phyloP scores from a whole-genome alignment of 495 filamentous ascomycete genomes.

The Xylaria venustula region DNA sequence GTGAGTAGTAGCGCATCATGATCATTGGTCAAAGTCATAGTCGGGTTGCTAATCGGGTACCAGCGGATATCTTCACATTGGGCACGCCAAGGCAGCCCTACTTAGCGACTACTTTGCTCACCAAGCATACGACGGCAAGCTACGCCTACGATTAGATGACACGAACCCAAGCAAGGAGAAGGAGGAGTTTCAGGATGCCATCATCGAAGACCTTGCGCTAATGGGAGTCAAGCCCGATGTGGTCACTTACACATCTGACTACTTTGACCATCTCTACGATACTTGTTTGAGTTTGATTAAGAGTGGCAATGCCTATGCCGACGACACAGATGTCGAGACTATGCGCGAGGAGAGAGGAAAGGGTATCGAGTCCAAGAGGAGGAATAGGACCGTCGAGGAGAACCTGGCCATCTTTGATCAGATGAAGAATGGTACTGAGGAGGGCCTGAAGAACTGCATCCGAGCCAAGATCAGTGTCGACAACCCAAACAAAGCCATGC shows the following conservation, averaged over 20 bases:
- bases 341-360: conserved; percentile 78
- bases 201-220: conserved; percentile 78
- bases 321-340: conserved; percentile 84
- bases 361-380: conserved; percentile 70
- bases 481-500: conserved; percentile 80
- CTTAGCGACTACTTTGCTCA: conserved; percentile 95
- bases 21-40: conserved; percentile 8
- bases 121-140: conserved; percentile 77
- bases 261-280: conserved; percentile 85
- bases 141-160: conserved; percentile 86
- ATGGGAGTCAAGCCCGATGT: conserved; percentile 85
- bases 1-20: conserved; percentile 43
- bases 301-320: conserved; percentile 81
- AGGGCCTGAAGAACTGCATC: conserved; percentile 79
- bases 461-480: conserved; percentile 85
- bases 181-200: conserved; percentile 84
- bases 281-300: conserved; percentile 77
- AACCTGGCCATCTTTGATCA: conserved; percentile 77
- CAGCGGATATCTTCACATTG: conserved; percentile 85
- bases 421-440: conserved; percentile 79
- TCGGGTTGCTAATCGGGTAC: conserved; percentile 1
- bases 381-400: conserved; percentile 76
- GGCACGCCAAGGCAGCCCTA: conserved; percentile 88
- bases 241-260: conserved; percentile 79
- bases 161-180: conserved; percentile 39